Evolutionary conservation across 176 grass and related monocot genomes (phyloP).

Genomic region (Oryza longistaminata): DNA sequence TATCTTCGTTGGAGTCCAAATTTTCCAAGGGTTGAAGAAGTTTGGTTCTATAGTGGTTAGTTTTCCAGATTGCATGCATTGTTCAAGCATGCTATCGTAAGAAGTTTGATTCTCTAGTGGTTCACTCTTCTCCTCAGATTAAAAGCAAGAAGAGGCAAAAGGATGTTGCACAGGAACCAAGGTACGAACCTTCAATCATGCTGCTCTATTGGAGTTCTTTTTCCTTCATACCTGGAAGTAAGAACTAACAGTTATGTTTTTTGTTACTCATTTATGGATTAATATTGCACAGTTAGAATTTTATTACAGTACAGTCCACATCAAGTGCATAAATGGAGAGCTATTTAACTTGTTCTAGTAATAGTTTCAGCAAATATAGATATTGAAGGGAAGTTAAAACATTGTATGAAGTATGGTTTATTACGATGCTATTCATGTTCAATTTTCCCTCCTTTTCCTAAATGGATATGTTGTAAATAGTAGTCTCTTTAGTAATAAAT

Average conservation of each 20-base stretch:
- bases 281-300: not conserved
- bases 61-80: not conserved
- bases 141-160: conserved; percentile 50
- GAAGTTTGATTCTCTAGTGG: conserved; percentile 10
- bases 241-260: not conserved
- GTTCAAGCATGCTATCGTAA: not conserved
- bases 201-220: not conserved
- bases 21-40: conserved; percentile 11
- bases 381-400: not conserved
- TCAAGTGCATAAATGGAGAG: not conserved
- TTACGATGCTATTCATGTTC: not conserved
- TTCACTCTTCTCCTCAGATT: conserved; percentile 23
- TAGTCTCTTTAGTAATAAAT: not conserved
- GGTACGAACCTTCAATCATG: conserved; percentile 21
- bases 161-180: conserved; percentile 37
- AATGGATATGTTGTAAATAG: not conserved
- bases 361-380: not conserved
- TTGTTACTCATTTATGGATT: not conserved
- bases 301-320: not conserved
- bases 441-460: not conserved
- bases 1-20: not conserved
- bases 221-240: conserved; percentile 3
- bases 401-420: not conserved
- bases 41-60: not conserved
- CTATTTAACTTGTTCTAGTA: not conserved